Evolutionary conservation across 495 filamentous ascomycete genomes (phyloP), one percentile per base, ranked within the genome.

Genomic region (Glarea lozoyensis): DNA sequence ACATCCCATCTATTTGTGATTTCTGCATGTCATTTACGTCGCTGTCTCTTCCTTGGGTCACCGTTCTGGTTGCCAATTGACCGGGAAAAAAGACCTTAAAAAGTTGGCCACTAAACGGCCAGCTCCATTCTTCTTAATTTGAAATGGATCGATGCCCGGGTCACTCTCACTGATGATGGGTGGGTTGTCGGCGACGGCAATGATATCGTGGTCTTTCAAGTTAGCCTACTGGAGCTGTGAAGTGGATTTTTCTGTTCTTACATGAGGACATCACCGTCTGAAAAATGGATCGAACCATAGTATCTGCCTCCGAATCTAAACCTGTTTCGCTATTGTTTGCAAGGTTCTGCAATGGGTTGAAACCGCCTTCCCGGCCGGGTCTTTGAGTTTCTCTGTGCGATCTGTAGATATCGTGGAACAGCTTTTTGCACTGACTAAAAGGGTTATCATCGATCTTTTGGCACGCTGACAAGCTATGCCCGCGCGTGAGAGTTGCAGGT

Each of bases 341-440:
- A 4, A 40, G 23, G 17, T 31, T 17, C 17, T 20, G 18, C n/a
- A 50, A 16, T 2, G 52, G 52, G 37, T 55, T 55, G 36, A 55
- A 48, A 2, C 39, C 43, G 7, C 21, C 24, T 10, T 45, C 44
- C 42, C 21, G 19, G 13, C 12, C 45, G 40, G 16, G 43, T 45
- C 40, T 48, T 36, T 6, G 35, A 7, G 21, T 16, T 23, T 64
- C 53, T 37, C 54, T 59, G 36, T 69, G 65, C 12, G 69, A 68
- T 58, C 67, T 64, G 43, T 73, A 75, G 33, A 73, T 63, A 45
- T 72, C 66, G 51, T 75, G 71, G 44, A 75, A 75, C 46, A 70
- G 66, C 37, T 66, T 67, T 10, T 62, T 68, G 42, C 70, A 69
- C 60, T 70, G 67, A 40, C 62, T 62, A 45, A 73, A 75, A 2